phyloP scores from a whole-genome alignment of 2,329 filamentous ascomycete species.

The Rhynchosporium agropyri region DNA sequence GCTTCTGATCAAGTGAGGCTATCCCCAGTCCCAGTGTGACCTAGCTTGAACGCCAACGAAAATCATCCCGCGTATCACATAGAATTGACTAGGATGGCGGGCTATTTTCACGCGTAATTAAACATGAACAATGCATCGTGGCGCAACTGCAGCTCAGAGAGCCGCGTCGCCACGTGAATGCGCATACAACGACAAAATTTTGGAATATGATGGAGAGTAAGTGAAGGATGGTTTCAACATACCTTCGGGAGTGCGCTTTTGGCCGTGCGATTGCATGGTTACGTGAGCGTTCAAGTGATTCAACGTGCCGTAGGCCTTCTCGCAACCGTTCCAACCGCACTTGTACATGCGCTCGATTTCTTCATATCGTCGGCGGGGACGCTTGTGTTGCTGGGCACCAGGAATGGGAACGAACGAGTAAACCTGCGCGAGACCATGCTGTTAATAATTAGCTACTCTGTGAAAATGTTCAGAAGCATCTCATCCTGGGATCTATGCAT shows the following conservation, averaged over 20 bases:
- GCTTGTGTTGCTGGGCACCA: slow-evolving; percentile 95
- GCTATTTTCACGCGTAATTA: slow-evolving; percentile 28
- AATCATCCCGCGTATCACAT: slow-evolving; percentile 33
- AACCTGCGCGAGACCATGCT: slow-evolving; percentile 69
- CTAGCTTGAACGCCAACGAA: slow-evolving; percentile 52
- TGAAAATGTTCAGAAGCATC: slow-evolving; percentile 18
- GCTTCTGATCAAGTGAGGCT: slow-evolving; percentile 44
- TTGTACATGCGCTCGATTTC: slow-evolving; percentile 99
- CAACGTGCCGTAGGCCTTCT: slow-evolving; percentile 96
- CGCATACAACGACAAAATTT: background rate
- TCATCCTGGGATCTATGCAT: slow-evolving; percentile 4
- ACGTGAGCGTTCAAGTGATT: slow-evolving; percentile 98
- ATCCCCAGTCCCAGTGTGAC: slow-evolving; percentile 51
- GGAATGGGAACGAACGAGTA: slow-evolving; percentile 98
- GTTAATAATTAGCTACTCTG: slow-evolving; percentile 35
- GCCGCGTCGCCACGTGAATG: background rate
- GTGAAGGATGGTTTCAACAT: slow-evolving; percentile 45
- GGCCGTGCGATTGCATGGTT: slow-evolving; percentile 96
- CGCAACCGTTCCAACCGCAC: slow-evolving; percentile 96
- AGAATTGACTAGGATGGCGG: slow-evolving; percentile 24
- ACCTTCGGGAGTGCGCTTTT: slow-evolving; percentile 97
- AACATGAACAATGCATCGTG: slow-evolving; percentile 20
- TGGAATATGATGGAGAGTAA: slow-evolving; percentile 10
- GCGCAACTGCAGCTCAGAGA: slow-evolving; percentile 7
- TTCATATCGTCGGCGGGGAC: slow-evolving; percentile 89